These are phyloP conservation scores for Amanita fuliginea DNA, from an alignment of 768 basidiomycete species.

Conservation along the genomic window DNA sequence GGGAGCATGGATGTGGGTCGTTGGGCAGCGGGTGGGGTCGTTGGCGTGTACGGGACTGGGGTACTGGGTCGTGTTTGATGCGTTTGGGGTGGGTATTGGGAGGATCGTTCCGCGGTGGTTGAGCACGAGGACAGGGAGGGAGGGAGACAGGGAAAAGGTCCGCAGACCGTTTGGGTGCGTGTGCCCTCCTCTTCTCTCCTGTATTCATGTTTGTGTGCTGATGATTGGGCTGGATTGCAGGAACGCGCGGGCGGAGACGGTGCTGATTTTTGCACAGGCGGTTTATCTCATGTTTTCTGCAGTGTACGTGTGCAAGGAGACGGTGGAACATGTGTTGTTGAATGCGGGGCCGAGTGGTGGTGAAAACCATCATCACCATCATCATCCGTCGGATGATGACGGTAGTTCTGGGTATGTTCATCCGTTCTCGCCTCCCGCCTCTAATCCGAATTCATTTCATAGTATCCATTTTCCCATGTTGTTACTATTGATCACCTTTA, in stretches of 20 bases:
- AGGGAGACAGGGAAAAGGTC: slow-evolving; percentile 24
- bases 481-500: slow-evolving; percentile 41
- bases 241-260: slow-evolving; percentile 55
- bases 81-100: slow-evolving; percentile 61
- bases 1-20: slow-evolving; percentile 77
- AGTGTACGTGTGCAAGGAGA: slow-evolving; percentile 96
- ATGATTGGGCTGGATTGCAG: slow-evolving; percentile 20
- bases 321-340: slow-evolving; percentile 83
- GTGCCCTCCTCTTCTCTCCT: not conserved
- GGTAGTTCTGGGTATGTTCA: slow-evolving; percentile 26
- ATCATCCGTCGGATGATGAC: slow-evolving; percentile 36
- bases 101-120: slow-evolving; percentile 36
- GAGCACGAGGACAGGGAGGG: slow-evolving; percentile 11
- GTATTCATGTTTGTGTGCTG: not conserved
- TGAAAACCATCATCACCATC: slow-evolving; percentile 50
- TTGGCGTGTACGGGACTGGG: slow-evolving; percentile 84
- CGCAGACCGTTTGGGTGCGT: slow-evolving; percentile 46
- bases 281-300: slow-evolving; percentile 93
- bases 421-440: not conserved
- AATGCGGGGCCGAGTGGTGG: slow-evolving; percentile 41
- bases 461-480: slow-evolving; percentile 60
- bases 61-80: slow-evolving; percentile 95
- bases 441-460: slow-evolving; percentile 32
- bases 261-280: slow-evolving; percentile 76
- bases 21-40: slow-evolving; percentile 81